Percentiles rank a stretch among this genome's conserved stretches.
Conservation (phyloP, 768 basidiomycete species). For the Cubamyces lactineus region DNA sequence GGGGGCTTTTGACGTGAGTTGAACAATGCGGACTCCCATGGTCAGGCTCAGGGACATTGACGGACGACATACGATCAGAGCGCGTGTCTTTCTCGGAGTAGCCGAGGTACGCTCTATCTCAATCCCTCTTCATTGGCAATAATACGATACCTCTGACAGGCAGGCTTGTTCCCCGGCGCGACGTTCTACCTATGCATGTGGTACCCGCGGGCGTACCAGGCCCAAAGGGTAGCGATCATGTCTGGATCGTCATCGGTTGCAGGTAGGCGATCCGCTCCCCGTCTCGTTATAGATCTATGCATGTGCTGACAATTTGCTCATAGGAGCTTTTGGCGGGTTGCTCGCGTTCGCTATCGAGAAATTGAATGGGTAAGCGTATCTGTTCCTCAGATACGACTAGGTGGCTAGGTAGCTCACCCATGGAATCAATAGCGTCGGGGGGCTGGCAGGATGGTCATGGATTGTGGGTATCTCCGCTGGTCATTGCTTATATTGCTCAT, state of each 20-base stretch:
- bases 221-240: slow-evolving; percentile 10
- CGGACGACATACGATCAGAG: background rate
- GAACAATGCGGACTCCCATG: background rate
- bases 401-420: background rate
- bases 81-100: slow-evolving; percentile 15
- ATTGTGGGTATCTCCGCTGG: background rate
- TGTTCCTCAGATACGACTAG: background rate
- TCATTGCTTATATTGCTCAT: background rate
- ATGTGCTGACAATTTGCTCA: background rate
- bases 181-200: slow-evolving; percentile 22
- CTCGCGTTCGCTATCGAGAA: slow-evolving; percentile 22
- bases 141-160: background rate
- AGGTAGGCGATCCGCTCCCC: background rate
- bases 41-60: background rate
- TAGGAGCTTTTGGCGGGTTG: slow-evolving; percentile 23
- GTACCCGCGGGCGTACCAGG: slow-evolving; percentile 17
- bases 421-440: slow-evolving; percentile 5
- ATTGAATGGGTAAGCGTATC: slow-evolving; percentile 10
- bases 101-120: slow-evolving; percentile 1
- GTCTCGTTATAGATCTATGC: no score
- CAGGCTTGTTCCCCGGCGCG: slow-evolving; percentile 20
- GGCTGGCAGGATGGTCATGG: slow-evolving; percentile 20
- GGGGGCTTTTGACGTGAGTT: slow-evolving; percentile 10
- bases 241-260: slow-evolving; percentile 14
- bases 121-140: background rate